A percentile compares a stretch with the other conserved stretches of the same genome.
These are phyloP conservation scores for Heliocybe sulcata DNA, from an alignment of 1,284 basidiomycete genomes.

Conservation along the genomic window DNA sequence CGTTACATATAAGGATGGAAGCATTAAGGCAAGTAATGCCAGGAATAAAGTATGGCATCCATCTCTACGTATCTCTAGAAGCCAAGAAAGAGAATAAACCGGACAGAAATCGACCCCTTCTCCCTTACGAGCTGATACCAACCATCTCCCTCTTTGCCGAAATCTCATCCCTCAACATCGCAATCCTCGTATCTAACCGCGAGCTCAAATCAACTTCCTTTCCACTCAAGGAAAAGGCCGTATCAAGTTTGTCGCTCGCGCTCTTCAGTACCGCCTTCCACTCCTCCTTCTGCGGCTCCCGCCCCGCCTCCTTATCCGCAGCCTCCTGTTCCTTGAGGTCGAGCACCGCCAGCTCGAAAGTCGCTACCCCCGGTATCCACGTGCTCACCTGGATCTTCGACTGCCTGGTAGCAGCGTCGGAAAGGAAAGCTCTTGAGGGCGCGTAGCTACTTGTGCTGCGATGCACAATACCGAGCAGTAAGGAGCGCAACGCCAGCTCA, in stretches of 20 bases:
- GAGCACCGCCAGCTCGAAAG: slow-evolving; percentile 62
- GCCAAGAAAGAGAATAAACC: too few relatives aligned
- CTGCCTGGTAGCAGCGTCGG: slow-evolving; percentile 38
- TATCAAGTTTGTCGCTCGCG: slow-evolving; percentile 43
- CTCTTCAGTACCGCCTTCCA: slow-evolving; percentile 44
- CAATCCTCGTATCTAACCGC: slow-evolving; percentile 59
- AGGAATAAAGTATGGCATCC: too few relatives aligned
- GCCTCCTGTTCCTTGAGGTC: slow-evolving; percentile 43
- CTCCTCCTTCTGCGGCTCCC: slow-evolving; percentile 17
- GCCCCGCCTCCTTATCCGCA: slow-evolving; percentile 8
- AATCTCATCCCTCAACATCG: slow-evolving; percentile 68
- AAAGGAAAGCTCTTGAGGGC: slow-evolving; percentile 38
- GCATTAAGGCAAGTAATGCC: too few relatives aligned
- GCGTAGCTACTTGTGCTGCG: slow-evolving; percentile 44
- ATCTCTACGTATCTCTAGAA: too few relatives aligned
- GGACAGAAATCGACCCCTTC: too few relatives aligned
- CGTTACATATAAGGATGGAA: too few relatives aligned
- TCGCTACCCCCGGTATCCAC: slow-evolving; percentile 59
- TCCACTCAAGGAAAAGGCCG: slow-evolving; percentile 40
- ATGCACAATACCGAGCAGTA: slow-evolving; percentile 61
- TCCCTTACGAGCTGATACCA: slow-evolving; percentile 12
- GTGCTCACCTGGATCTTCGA: slow-evolving; percentile 37
- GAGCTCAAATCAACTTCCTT: slow-evolving; percentile 56
- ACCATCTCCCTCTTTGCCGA: slow-evolving; percentile 44
- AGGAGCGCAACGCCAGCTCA: slow-evolving; percentile 59